Evolutionary conservation across 2,329 filamentous ascomycete species (phyloP).

Genomic region (Atkinsonella hypoxylon): DNA sequence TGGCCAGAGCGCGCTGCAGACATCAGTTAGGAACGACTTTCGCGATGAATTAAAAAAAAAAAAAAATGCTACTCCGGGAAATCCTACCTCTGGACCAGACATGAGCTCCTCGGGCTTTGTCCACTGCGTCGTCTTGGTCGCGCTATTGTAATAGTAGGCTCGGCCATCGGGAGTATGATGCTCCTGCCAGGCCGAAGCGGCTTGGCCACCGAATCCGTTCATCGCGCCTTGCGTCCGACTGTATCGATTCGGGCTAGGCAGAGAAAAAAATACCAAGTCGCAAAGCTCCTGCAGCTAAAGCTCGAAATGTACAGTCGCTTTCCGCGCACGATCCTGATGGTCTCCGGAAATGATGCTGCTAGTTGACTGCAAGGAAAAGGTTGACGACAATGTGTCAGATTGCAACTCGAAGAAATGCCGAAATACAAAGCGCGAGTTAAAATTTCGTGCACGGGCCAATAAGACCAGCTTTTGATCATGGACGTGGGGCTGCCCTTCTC

Average conservation of each 20-base stretch:
- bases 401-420: neutral
- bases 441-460: slow-evolving; percentile 1
- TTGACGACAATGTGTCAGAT: neutral
- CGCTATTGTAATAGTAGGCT: slow-evolving; percentile 80
- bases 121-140: slow-evolving; percentile 87
- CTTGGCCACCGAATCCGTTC: slow-evolving; percentile 43
- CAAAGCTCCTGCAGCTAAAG: neutral
- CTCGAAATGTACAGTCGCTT: neutral
- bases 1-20: slow-evolving; percentile 59
- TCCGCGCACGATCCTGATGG: neutral
- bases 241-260: neutral
- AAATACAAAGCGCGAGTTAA: neutral
- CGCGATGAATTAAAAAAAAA: too few species aligned
- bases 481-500: neutral
- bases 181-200: slow-evolving; percentile 60
- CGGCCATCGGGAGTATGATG: slow-evolving; percentile 71
- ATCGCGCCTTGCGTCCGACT: slow-evolving; percentile 25
- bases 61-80: neutral
- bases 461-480: neutral
- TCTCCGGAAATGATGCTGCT: neutral
- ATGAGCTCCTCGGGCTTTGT: slow-evolving; percentile 85
- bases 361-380: neutral
- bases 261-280: neutral
- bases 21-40: neutral
- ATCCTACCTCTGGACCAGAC: slow-evolving; percentile 62